Evolutionary conservation across 1,139 yeast genomes (phyloP), one percentile per base, ranked within the genome.

Genomic region (Yamadazyma triangularis): DNA sequence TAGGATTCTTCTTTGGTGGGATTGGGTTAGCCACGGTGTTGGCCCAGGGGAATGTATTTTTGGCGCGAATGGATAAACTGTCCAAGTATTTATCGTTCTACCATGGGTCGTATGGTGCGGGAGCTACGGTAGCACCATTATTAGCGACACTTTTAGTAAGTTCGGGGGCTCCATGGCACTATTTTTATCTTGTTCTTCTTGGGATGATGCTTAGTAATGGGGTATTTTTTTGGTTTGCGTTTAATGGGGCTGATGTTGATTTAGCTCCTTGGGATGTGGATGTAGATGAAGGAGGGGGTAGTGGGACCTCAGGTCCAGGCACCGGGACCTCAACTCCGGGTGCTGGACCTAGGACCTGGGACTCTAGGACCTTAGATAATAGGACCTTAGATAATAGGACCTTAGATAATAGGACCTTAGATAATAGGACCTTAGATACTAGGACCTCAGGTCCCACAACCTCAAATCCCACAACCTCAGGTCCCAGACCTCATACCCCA

Each of bases 51-150:
- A 79, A 79, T 44, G 64, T 77, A n/a, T 78, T 76, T 39, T 47
- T 77, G 11, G 64, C 79, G 5, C 56, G 72, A 29, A 55, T 78
- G 30, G 64, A 70, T 25, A 64, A 67, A 20, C 64, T 70, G 24
- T 63, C 77, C 11, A 66, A 60, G 25, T 67, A 70, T 33, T 53
- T 79, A 34, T 78, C 84, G 0, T 53, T 60, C 21, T 61, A 67
- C 40, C 86, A 79, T 51, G 84, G 80, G 0, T 51, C 60, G 11
- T 79, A 79, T 48, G 87, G 87, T 1, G 37, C 72, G 1, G 87
- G 86, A 3, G 86, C 84, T 2, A 71, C 78, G 4, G 39, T 76
- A 1, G 64, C 80, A 3, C 87, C 87, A 1, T 50, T 79, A 15
- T 52, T 76, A 8, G 79, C 77, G 6, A 78, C 84, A 0, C 57